These are phyloP conservation scores for Colletotrichum lentis DNA, from an alignment of 2,329 filamentous ascomycete genomes.

Conservation along the genomic window DNA sequence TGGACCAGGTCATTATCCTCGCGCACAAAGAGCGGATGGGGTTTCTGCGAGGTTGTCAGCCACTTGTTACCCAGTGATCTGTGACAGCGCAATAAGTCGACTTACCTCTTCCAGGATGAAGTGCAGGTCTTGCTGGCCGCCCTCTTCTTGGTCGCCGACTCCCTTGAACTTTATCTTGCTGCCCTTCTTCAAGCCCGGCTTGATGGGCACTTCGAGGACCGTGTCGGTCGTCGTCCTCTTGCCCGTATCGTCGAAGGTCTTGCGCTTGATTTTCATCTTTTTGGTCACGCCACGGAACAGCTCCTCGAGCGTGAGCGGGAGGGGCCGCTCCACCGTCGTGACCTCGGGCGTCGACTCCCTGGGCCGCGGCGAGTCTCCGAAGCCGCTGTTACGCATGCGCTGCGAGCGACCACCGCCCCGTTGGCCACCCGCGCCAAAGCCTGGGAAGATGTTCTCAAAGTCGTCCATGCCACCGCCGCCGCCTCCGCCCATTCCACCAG, in stretches of 20 bases:
- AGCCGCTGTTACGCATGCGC: slow-evolving; percentile 54
- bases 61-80: background rate
- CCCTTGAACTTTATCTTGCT: slow-evolving; percentile 98
- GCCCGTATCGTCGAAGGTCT: slow-evolving; percentile 86
- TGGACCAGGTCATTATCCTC: slow-evolving; percentile 88
- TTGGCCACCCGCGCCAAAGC: slow-evolving; percentile 52
- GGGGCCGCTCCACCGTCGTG: slow-evolving; percentile 84
- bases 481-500: slow-evolving; percentile 54
- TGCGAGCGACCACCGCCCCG: slow-evolving; percentile 53
- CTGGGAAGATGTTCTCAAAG: slow-evolving; percentile 64
- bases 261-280: slow-evolving; percentile 98
- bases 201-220: slow-evolving; percentile 93
- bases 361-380: slow-evolving; percentile 40
- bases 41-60: slow-evolving; percentile 72
- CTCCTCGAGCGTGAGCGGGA: slow-evolving; percentile 86
- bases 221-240: slow-evolving; percentile 89
- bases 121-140: slow-evolving; percentile 92
- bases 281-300: slow-evolving; percentile 87
- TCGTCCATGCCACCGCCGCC: slow-evolving; percentile 54
- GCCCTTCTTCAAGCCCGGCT: slow-evolving; percentile 92
- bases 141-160: slow-evolving; percentile 97
- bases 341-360: slow-evolving; percentile 78
- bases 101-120: slow-evolving; percentile 94
- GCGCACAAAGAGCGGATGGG: slow-evolving; percentile 82
- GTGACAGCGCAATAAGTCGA: background rate